These are phyloP conservation scores for Capronia americana DNA, from an alignment of 2,329 filamentous ascomycete genomes.

Conservation along the genomic window DNA sequence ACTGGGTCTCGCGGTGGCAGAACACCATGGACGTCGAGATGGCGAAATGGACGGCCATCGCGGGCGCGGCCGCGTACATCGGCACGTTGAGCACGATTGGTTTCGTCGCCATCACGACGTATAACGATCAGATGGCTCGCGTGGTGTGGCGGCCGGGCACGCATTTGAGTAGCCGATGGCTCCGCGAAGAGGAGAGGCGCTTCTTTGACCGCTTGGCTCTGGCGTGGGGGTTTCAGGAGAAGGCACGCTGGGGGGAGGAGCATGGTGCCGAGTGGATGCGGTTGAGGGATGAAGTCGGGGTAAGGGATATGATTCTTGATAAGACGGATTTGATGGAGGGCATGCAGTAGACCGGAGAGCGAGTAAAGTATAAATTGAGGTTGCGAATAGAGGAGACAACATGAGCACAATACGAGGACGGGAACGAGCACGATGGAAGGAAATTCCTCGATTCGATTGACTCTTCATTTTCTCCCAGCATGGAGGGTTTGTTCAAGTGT, in stretches of 20 bases:
- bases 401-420: background rate
- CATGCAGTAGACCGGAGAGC: slow-evolving; percentile 68
- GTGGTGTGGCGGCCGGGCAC: slow-evolving; percentile 89
- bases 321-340: slow-evolving; percentile 89
- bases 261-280: slow-evolving; percentile 88
- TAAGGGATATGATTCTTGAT: slow-evolving; percentile 89
- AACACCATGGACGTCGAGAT: slow-evolving; percentile 76
- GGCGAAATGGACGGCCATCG: slow-evolving; percentile 79
- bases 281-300: slow-evolving; percentile 79
- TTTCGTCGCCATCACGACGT: slow-evolving; percentile 80
- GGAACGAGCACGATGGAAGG: background rate
- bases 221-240: slow-evolving; percentile 90
- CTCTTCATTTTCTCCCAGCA: background rate
- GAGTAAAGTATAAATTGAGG: background rate
- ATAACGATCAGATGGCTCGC: slow-evolving; percentile 93
- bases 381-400: background rate
- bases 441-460: background rate
- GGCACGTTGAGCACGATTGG: slow-evolving; percentile 81
- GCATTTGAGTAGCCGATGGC: slow-evolving; percentile 79
- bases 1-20: slow-evolving; percentile 70
- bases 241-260: slow-evolving; percentile 82
- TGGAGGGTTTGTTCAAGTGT: background rate
- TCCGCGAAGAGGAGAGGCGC: slow-evolving; percentile 86
- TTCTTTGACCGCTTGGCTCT: slow-evolving; percentile 85
- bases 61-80: slow-evolving; percentile 82